Percentiles rank a stretch among this genome's conserved stretches.
Conservation (phyloP, 331 rosid genomes). For the Malus hybrid region DNA sequence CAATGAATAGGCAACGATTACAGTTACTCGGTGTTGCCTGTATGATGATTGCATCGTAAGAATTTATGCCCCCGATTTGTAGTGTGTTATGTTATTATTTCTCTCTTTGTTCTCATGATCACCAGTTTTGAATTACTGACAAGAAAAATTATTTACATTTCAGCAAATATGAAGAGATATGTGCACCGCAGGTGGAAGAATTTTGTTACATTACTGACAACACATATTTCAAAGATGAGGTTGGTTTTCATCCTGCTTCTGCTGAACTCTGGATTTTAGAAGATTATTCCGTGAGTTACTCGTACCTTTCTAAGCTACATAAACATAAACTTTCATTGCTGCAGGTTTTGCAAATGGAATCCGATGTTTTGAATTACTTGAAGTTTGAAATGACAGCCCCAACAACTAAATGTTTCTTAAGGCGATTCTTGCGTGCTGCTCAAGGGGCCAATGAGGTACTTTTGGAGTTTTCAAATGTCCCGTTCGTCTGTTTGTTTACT, state of each 20-base stretch:
- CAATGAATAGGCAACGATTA: conserved; percentile 66
- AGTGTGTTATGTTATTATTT: background rate
- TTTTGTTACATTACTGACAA: conserved; percentile 94
- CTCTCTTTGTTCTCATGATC: background rate
- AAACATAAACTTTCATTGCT: conserved; percentile 4
- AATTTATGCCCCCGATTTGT: background rate
- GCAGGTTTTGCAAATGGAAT: conserved; percentile 94
- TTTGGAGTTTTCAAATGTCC: background rate
- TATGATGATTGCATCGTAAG: conserved; percentile 99
- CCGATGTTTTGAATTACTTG: conserved; percentile 74
- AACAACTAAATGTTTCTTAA: conserved; percentile 73
- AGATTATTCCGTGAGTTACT: background rate
- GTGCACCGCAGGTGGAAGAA: conserved; percentile 98
- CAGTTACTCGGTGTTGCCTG: conserved; percentile 94
- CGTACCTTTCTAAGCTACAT: background rate
- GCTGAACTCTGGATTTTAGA: background rate
- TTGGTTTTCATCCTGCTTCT: conserved; percentile 18
- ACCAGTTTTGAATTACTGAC: background rate
- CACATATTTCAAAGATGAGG: conserved; percentile 95
- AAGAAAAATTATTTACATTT: background rate
- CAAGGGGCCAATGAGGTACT: conserved; percentile 70
- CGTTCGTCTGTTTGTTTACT: too few species aligned
- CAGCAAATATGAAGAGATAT: conserved; percentile 95
- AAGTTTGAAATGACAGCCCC: conserved; percentile 98
- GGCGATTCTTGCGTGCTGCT: conserved; percentile 93